Evolutionary conservation across 2,329 filamentous ascomycete species (phyloP).

Genomic region (Cercospora brassicicola): DNA sequence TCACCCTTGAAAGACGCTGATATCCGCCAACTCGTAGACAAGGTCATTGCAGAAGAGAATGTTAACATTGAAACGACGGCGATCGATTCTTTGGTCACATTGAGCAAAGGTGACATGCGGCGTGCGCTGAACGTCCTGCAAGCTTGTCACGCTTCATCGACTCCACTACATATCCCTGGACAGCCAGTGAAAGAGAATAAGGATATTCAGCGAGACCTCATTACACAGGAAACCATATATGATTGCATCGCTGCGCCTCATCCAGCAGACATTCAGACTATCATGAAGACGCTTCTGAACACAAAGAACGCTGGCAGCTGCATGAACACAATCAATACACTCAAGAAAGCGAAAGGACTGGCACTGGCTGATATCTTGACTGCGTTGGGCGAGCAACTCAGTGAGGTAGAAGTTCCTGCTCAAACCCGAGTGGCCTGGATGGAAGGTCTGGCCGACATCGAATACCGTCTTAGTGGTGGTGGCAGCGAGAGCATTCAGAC

Average conservation of each 20-base stretch:
- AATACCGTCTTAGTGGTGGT: conserved; percentile 85
- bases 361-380: conserved; percentile 93
- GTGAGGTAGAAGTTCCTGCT: conserved; percentile 76
- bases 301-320: conserved; percentile 88
- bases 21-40: conserved; percentile 81
- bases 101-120: conserved; percentile 96
- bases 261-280: conserved; percentile 80
- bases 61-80: conserved; percentile 82
- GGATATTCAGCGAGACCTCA: conserved; percentile 74
- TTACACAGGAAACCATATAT: conserved; percentile 90
- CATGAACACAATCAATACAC: conserved; percentile 78
- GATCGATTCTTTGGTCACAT: conserved; percentile 74
- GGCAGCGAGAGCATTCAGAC: conserved; percentile 88
- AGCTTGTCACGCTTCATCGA: conserved; percentile 91
- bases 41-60: conserved; percentile 82
- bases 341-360: conserved; percentile 82
- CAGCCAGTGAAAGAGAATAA: conserved; percentile 50
- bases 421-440: conserved; percentile 91
- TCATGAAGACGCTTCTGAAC: conserved; percentile 77
- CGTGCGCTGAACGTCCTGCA: conserved; percentile 92
- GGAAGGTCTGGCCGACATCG: conserved; percentile 85
- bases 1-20: conserved; percentile 87
- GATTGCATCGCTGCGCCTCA: conserved; percentile 95
- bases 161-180: conserved; percentile 54
- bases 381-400: conserved; percentile 76